These are phyloP conservation scores for Saccharomycopsis phalli DNA, from an alignment of 1,139 yeast species.

Conservation along the genomic window DNA sequence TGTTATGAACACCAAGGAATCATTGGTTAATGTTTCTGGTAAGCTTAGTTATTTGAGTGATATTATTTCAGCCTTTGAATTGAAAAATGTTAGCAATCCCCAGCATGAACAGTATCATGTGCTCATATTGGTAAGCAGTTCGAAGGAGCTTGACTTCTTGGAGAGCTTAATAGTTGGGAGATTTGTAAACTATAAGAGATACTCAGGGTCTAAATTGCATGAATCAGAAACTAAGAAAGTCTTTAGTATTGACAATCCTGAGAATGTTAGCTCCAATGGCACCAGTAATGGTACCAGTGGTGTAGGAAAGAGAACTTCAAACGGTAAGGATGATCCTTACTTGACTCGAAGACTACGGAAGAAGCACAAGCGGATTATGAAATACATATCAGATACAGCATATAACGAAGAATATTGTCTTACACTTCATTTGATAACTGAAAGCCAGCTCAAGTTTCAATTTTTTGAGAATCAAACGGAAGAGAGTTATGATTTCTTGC, in stretches of 20 bases:
- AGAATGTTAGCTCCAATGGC: neutral
- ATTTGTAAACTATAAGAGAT: constrained; percentile 44
- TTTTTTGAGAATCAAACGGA: constrained; percentile 10
- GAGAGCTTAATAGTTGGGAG: constrained; percentile 64
- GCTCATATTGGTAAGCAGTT: constrained; percentile 49
- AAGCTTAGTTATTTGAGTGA: constrained; percentile 49
- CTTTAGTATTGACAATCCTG: neutral
- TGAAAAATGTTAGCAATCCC: neutral
- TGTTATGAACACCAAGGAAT: constrained; percentile 53
- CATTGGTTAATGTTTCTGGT: constrained; percentile 46
- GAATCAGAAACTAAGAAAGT: constrained; percentile 27
- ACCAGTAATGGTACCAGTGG: neutral
- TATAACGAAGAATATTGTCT: constrained; percentile 21
- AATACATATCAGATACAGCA: constrained; percentile 7
- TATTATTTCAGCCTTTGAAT: constrained; percentile 32
- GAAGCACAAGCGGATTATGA: constrained; percentile 11
- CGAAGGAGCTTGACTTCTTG: constrained; percentile 60
- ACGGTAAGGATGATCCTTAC: constrained; percentile 19
- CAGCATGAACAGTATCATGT: constrained; percentile 25
- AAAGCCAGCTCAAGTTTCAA: constrained; percentile 26
- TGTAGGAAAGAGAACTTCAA: constrained; percentile 1
- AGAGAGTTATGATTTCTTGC: constrained; percentile 11
- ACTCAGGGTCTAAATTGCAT: constrained; percentile 52
- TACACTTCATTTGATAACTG: constrained; percentile 27
- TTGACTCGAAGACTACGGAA: constrained; percentile 10